Percentiles rank a stretch among this genome's conserved stretches.
phyloP scores from a whole-genome alignment of 2,329 filamentous ascomycete species.

The Diplodia seriata region DNA sequence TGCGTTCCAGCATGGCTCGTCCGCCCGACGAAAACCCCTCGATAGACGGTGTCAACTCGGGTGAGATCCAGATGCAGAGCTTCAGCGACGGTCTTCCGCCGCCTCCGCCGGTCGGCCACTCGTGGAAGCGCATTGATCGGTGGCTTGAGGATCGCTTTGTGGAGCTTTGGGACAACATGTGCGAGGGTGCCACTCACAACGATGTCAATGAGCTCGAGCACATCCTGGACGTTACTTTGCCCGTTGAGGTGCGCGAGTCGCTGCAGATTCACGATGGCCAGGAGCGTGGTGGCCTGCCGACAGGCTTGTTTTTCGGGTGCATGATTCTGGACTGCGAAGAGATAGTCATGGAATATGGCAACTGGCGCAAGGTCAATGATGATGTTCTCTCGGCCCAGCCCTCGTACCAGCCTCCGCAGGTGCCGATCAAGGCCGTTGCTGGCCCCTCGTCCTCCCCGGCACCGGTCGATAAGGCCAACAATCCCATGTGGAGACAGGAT shows the following conservation, averaged over 20 bases:
- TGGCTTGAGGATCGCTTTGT: slow-evolving; percentile 97
- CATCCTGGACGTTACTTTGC: slow-evolving; percentile 90
- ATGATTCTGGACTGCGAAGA: slow-evolving; percentile 99
- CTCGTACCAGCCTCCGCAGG: slow-evolving; percentile 64
- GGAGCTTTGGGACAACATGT: slow-evolving; percentile 90
- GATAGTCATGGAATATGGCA: slow-evolving; percentile 96
- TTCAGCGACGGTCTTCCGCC: slow-evolving; percentile 92
- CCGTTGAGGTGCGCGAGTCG: slow-evolving; percentile 91
- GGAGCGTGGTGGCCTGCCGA: slow-evolving; percentile 88
- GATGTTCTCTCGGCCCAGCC: slow-evolving; percentile 74
- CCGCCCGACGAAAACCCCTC: slow-evolving; percentile 67
- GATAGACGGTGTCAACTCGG: slow-evolving; percentile 70
- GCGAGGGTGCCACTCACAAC: slow-evolving; percentile 90
- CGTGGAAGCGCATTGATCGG: slow-evolving; percentile 90
- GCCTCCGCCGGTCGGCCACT: slow-evolving; percentile 84
- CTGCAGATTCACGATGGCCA: slow-evolving; percentile 94
- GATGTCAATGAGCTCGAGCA: slow-evolving; percentile 97
- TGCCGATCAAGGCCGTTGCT: slow-evolving; percentile 74
- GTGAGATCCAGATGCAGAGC: slow-evolving; percentile 95
- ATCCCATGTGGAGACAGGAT: slow-evolving; percentile 81
- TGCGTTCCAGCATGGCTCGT: slow-evolving; percentile 78
- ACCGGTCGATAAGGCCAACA: slow-evolving; percentile 58
- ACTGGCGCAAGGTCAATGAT: slow-evolving; percentile 92
- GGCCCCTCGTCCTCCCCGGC: slow-evolving; percentile 68
- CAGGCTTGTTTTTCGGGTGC: slow-evolving; percentile 88